Evolutionary conservation across 352 stramenopile genomes (phyloP), one percentile per base, ranked within the genome.

Genomic region (Thalassiosira delicatula): DNA sequence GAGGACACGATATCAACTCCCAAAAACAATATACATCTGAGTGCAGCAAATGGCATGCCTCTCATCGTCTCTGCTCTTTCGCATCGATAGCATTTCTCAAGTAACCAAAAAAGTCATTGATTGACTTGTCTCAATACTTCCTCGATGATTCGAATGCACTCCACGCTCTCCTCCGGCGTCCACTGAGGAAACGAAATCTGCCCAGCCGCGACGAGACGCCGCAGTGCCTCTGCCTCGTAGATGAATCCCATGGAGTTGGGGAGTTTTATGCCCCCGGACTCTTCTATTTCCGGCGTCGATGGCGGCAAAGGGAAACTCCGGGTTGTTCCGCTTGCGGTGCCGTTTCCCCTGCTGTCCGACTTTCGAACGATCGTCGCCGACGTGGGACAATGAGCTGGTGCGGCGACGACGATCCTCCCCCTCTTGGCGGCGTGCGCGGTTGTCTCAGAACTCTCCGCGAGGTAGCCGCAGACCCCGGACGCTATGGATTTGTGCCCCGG

Each of bases 201-300:
- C 1, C 85, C 85, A 7, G 83, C 67, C 27, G 79, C 82, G 66
- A 92, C 90, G 27, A 88, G 86, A 67, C 87, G 49, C 11, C 82
- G 77, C 9, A 92, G 83, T 23, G 83, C 85, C 29, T 88, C 87
- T 19, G 84, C 84, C 69, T 92, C 87, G 42, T 92, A 92, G 19
- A 61, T 65, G 54, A 92, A 91, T 19, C 87, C 87, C 27, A 76
- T 75, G 33, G 71, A 87, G 54, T 92, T 92, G 3, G 85, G 85
- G 69, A 91, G 85, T 40, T 85, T 51, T 30, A 80, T 89, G 0
- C 87, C 85, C 29, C 87, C 87, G 5, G 83, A 75, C n/a, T 60
- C 60, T 40, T 88, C 69, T 27, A 87, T 74, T 54, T 88, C 81
- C 51, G 81, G 32, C 8, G 85, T 88, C 42, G 89, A 78, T 60